Percentiles rank a stretch among this genome's conserved stretches.
Evolutionary conservation across 1,284 basidiomycete genomes (phyloP).

Genomic region (Trametes pubescens): DNA sequence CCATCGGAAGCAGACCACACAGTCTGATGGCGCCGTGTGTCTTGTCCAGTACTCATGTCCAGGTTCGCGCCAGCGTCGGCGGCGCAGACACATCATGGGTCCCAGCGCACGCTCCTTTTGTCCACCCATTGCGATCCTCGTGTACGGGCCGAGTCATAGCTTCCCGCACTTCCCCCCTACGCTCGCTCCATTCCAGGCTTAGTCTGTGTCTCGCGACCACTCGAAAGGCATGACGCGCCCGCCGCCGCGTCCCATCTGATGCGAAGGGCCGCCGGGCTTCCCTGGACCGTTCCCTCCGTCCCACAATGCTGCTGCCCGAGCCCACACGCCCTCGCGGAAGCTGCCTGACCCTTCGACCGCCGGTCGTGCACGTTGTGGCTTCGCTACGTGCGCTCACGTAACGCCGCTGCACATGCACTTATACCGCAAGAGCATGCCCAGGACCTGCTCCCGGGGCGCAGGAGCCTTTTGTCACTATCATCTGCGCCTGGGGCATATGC

Average conservation of each 20-base stretch:
- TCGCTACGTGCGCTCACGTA: not conserved
- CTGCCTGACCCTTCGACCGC: not conserved
- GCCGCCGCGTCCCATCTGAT: slow-evolving; percentile 9
- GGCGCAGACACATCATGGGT: slow-evolving; percentile 4
- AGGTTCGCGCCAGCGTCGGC: not conserved
- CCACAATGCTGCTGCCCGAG: not conserved
- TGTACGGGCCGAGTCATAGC: slow-evolving; percentile 10
- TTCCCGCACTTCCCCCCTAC: not conserved
- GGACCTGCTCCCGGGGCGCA: not conserved
- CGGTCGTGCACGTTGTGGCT: not conserved
- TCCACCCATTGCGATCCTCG: not conserved
- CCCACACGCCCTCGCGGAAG: too few species aligned
- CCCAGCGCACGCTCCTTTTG: not conserved
- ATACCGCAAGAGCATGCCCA: too few species aligned
- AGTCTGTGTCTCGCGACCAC: not conserved
- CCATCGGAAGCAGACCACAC: slow-evolving; percentile 12
- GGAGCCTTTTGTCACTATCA: not conserved
- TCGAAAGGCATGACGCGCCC: slow-evolving; percentile 4
- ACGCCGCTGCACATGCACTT: not conserved
- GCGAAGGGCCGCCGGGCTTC: not conserved
- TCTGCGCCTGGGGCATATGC: not conserved
- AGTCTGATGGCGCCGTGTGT: slow-evolving; percentile 15
- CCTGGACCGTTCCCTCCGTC: not conserved
- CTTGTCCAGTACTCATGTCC: not conserved
- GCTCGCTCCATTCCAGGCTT: not conserved